phyloP scores from a whole-genome alignment of 495 filamentous ascomycete species.

The Penicillium daleae region DNA sequence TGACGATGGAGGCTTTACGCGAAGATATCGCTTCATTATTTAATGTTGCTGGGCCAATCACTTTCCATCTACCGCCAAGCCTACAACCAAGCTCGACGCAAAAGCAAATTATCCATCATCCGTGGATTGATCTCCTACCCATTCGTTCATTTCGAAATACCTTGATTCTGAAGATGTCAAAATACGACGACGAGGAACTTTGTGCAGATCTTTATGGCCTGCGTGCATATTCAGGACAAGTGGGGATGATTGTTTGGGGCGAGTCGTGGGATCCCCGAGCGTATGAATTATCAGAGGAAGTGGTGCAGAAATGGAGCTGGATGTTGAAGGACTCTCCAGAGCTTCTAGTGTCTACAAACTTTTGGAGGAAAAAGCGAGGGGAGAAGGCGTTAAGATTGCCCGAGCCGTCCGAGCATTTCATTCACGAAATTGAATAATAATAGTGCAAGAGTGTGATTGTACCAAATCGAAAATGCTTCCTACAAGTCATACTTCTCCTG shows the following conservation, averaged over 20 bases:
- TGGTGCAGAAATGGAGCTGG: conserved; percentile 27
- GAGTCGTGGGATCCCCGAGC: conserved; percentile 31
- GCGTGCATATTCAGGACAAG: conserved; percentile 1
- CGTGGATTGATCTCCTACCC: conserved; percentile 33
- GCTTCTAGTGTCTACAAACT: conserved; percentile 26
- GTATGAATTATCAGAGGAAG: conserved; percentile 26
- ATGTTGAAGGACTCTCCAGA: conserved; percentile 25
- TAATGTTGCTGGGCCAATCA: conserved; percentile 23
- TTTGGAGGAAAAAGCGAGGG: conserved; percentile 28
- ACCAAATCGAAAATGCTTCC: neutral
- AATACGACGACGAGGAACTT: conserved; percentile 27
- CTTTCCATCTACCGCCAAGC: conserved; percentile 23
- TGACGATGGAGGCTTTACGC: conserved; percentile 19
- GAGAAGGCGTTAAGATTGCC: conserved; percentile 19
- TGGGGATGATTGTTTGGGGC: conserved; percentile 30
- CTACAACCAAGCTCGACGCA: conserved; percentile 24
- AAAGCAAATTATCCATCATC: conserved; percentile 29
- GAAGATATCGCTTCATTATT: conserved; percentile 31
- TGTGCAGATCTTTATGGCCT: conserved; percentile 26
- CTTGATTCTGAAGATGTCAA: conserved; percentile 6
- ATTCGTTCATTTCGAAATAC: conserved; percentile 23
- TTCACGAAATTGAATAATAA: conserved; percentile 8
- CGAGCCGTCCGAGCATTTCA: neutral
- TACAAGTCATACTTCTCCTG: conserved; percentile 13
- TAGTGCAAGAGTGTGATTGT: neutral